phyloP scores from a whole-genome alignment of 768 basidiomycete genomes.

The Xerocomellus chrysenteron region DNA sequence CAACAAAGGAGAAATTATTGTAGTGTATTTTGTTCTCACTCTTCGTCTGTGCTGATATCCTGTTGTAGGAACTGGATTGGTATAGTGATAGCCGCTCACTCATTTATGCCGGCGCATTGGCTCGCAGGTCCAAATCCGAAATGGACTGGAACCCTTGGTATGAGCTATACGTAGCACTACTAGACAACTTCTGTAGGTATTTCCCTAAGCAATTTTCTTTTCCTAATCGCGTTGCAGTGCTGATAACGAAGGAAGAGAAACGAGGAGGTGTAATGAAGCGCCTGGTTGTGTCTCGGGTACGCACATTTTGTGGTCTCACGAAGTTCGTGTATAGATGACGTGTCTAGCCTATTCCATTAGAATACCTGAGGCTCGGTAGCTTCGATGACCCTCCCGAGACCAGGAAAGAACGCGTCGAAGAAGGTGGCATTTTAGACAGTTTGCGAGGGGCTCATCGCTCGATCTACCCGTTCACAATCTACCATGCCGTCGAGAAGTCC shows the following conservation, averaged over 20 bases:
- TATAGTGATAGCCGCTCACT: constrained; percentile 74
- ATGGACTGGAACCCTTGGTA: constrained; percentile 69
- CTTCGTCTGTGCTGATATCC: constrained; percentile 3
- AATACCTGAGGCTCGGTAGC: constrained; percentile 69
- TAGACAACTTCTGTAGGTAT: constrained; percentile 75
- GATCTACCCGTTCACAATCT: constrained; percentile 76
- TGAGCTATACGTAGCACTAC: constrained; percentile 61
- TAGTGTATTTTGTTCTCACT: constrained; percentile 35
- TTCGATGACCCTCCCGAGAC: constrained; percentile 61
- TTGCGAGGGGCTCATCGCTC: constrained; percentile 51
- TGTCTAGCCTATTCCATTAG: constrained; percentile 71
- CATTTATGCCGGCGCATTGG: constrained; percentile 63
- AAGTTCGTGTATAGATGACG: constrained; percentile 9
- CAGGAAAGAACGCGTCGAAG: constrained; percentile 62
- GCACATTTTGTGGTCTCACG: constrained; percentile 19
- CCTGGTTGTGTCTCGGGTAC: constrained; percentile 63
- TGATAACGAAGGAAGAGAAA: constrained; percentile 63
- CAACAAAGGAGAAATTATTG: constrained; percentile 80
- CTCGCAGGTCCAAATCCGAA: constrained; percentile 60
- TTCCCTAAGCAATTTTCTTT: not conserved
- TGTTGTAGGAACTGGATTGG: constrained; percentile 73
- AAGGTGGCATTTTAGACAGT: constrained; percentile 54
- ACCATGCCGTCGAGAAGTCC: constrained; percentile 58
- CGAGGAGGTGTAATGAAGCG: constrained; percentile 50
- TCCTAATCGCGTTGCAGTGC: constrained; percentile 41